A percentile compares a stretch with the other conserved stretches of the same genome.
phyloP scores from a whole-genome alignment of 768 basidiomycete genomes.

The Phylloporus scabripes region DNA sequence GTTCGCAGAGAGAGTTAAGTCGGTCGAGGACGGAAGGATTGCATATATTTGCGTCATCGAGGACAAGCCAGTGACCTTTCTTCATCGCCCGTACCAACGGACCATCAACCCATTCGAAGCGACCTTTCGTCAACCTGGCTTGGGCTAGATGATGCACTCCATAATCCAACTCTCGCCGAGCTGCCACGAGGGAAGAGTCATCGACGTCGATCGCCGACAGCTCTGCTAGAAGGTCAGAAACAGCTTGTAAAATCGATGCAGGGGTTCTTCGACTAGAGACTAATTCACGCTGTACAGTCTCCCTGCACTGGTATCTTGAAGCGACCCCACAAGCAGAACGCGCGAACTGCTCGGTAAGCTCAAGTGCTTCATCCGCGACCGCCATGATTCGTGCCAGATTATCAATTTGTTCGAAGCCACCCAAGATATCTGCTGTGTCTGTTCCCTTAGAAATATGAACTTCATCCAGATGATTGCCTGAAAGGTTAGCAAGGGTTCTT shows the following conservation, averaged over 20 bases:
- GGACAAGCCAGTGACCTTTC: constrained; percentile 80
- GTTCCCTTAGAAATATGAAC: constrained; percentile 79
- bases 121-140: constrained; percentile 36
- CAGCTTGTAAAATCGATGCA: constrained; percentile 21
- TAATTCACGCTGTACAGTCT: constrained; percentile 15
- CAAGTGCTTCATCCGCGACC: constrained; percentile 38
- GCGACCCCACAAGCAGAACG: constrained; percentile 30
- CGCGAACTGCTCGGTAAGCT: constrained; percentile 34
- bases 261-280: constrained; percentile 12
- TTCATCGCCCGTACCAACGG: constrained; percentile 84
- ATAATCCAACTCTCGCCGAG: constrained; percentile 11
- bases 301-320: constrained; percentile 12
- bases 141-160: constrained; percentile 21
- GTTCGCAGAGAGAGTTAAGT: constrained; percentile 93
- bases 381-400: constrained; percentile 33
- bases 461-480: constrained; percentile 65
- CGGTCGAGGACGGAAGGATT: constrained; percentile 94
- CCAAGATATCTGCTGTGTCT: constrained; percentile 91
- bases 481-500: constrained; percentile 59
- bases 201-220: constrained; percentile 15
- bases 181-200: constrained; percentile 9
- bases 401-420: constrained; percentile 93
- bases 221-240: constrained; percentile 27
- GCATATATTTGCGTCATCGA: constrained; percentile 93
- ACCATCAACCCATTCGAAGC: constrained; percentile 95